These are phyloP conservation scores for Fraxinus anomala DNA, from an alignment of 257 asterid genomes.

Conservation along the genomic window DNA sequence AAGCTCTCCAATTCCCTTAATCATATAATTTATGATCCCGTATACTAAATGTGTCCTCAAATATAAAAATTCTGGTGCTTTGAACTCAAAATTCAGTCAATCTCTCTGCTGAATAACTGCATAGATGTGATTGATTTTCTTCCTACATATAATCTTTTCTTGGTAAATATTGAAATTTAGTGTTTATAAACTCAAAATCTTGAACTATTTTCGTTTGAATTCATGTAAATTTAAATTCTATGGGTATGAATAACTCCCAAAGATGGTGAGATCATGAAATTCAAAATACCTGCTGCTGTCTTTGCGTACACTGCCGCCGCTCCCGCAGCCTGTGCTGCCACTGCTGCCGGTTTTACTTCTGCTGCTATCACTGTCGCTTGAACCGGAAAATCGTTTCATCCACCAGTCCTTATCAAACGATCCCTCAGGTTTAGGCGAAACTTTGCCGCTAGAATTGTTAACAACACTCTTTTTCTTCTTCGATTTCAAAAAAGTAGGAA, in stretches of 20 bases:
- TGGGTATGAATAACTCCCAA: too few relatives aligned
- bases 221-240: neutral
- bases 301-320: slow-evolving; percentile 9
- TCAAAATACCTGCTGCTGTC: slow-evolving; percentile 26
- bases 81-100: neutral
- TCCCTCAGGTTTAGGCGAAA: slow-evolving; percentile 55
- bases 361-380: slow-evolving; percentile 62
- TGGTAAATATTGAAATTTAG: too few relatives aligned
- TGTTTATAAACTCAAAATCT: neutral
- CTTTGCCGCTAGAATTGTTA: slow-evolving; percentile 35
- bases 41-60: too few relatives aligned
- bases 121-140: too few relatives aligned
- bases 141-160: too few relatives aligned
- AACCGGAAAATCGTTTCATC: slow-evolving; percentile 62
- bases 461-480: slow-evolving; percentile 40
- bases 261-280: neutral
- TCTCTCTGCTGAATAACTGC: too few relatives aligned
- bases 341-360: slow-evolving; percentile 36
- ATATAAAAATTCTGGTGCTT: neutral
- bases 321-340: slow-evolving; percentile 31
- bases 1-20: neutral
- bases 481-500: slow-evolving; percentile 50
- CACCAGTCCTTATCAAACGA: slow-evolving; percentile 70
- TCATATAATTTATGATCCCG: too few relatives aligned
- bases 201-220: neutral